Evolutionary conservation across 1,284 basidiomycete genomes (phyloP), one percentile per base, ranked within the genome.

Genomic region (Exsudoporus floridanus): DNA sequence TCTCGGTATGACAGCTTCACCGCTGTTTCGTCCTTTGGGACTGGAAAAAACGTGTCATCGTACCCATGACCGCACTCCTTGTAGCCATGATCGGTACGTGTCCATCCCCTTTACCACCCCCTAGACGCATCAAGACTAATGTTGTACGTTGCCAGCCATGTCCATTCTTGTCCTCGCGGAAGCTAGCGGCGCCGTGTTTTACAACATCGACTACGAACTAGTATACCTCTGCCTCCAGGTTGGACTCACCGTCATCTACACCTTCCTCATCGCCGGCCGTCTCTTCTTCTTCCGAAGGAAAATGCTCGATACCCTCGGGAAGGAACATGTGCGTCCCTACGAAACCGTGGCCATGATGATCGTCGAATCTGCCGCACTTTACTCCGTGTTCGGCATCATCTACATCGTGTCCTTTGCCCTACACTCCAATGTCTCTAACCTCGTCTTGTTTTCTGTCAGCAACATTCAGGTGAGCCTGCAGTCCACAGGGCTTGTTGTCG

Each of bases 1-100:
- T 36, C 34, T 34, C 12, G 14, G 8, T 21, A 14, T 9, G n/a
- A 28, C 19, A 69, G 61, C 58, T 70, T 7, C 49, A 69, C 40
- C 66, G 68, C 9, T 72, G 70, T 43, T 57, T 63, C 35, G 42
- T 59, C 10, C 49, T 71, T 36, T 71, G 65, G 69, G 25, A 45
- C 37, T 59, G 61, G 57, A 14, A 54, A 28, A 50, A 35, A 38
- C 37, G 3, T 5, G 34, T 71, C 2, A 42, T 67, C 7, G 14
- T 58, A 3, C 46, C 59, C n/a, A 67, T 71, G 65, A 47, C 47
- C n/a, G 16, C 47, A 8, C 38, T 69, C 7, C 64, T 58, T 37
- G 21, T 54, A 27, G 55, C 58, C 16, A 64, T 63, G 61, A 27
- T 70, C 4, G 67, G 69, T 64, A 27, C 2, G 58, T 54, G 21